Conservation (phyloP, 1,139 yeast genomes). For the Scheffersomyces illinoinensis region DNA sequence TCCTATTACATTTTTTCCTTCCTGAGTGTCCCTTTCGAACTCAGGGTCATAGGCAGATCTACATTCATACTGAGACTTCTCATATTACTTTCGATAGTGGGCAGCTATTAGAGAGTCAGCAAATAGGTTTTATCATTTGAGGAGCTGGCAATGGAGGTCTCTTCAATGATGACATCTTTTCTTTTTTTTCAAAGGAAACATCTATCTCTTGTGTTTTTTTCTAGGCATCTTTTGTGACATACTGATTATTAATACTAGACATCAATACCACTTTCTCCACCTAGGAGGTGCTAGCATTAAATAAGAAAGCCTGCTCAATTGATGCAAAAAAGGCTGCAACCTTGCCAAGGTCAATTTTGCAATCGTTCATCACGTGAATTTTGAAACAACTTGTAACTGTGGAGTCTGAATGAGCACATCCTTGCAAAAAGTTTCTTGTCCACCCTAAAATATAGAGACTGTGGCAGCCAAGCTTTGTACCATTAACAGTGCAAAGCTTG, state of each 20-base stretch:
- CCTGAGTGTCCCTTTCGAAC: slow-evolving; percentile 20
- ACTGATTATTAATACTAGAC: not conserved
- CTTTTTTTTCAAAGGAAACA: not conserved
- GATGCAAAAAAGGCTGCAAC: not conserved
- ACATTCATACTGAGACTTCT: slow-evolving; percentile 21
- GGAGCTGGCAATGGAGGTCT: not conserved
- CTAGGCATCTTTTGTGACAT: not conserved
- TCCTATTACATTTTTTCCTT: slow-evolving; percentile 19
- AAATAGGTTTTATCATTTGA: slow-evolving; percentile 9
- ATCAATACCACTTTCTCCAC: no score
- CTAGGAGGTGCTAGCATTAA: not conserved
- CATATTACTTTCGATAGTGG: slow-evolving; percentile 19
- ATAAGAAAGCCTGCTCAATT: not conserved
- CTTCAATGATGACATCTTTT: not conserved
- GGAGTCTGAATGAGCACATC: not conserved
- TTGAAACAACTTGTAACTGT: not conserved
- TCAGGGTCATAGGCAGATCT: slow-evolving; percentile 21
- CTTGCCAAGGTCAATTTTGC: not conserved
- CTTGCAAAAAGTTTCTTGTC: not conserved
- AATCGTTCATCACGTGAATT: not conserved
- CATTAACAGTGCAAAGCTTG: not conserved
- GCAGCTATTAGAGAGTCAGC: slow-evolving; percentile 18
- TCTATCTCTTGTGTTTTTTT: not conserved
- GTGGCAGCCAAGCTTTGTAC: not conserved
- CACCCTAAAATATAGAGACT: not conserved